Conservation (phyloP, 306 rosid species). For the apple (Malus domestica) region DNA sequence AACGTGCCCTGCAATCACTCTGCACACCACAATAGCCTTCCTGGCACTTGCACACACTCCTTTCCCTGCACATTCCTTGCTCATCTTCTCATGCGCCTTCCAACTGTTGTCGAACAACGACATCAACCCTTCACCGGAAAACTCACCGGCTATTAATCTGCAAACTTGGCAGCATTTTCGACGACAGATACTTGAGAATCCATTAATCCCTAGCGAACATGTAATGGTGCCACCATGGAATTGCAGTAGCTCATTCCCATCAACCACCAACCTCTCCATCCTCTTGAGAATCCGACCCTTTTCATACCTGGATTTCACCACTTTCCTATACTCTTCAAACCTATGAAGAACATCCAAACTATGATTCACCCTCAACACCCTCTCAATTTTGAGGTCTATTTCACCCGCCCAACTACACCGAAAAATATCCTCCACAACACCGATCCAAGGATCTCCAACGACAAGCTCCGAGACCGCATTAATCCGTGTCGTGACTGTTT, state of each 20-base stretch:
- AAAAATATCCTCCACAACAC: not conserved
- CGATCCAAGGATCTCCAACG: not conserved
- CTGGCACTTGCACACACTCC: not conserved
- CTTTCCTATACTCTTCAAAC: not conserved
- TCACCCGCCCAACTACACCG: slow-evolving; percentile 8
- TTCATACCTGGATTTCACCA: not conserved
- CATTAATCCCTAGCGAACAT: slow-evolving; percentile 9
- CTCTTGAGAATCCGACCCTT: not conserved
- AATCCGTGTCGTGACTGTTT: not conserved
- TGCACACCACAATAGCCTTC: slow-evolving; percentile 25
- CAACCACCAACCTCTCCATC: slow-evolving; percentile 8
- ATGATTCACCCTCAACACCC: not conserved
- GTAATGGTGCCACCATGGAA: slow-evolving; percentile 13
- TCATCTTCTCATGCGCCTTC: slow-evolving; percentile 26
- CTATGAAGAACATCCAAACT: not conserved
- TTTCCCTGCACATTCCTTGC: not conserved
- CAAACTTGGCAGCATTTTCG: slow-evolving; percentile 20
- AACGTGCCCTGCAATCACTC: slow-evolving; percentile 20
- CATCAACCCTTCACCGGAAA: not conserved
- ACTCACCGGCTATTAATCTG: slow-evolving; percentile 6
- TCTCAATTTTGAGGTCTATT: not conserved
- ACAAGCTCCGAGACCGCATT: not conserved
- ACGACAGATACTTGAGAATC: not conserved
- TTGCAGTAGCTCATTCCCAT: slow-evolving; percentile 15
- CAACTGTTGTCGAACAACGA: slow-evolving; percentile 11